phyloP scores from a whole-genome alignment of 2,329 filamentous ascomycete species.

The Hypoxylon sp. region DNA sequence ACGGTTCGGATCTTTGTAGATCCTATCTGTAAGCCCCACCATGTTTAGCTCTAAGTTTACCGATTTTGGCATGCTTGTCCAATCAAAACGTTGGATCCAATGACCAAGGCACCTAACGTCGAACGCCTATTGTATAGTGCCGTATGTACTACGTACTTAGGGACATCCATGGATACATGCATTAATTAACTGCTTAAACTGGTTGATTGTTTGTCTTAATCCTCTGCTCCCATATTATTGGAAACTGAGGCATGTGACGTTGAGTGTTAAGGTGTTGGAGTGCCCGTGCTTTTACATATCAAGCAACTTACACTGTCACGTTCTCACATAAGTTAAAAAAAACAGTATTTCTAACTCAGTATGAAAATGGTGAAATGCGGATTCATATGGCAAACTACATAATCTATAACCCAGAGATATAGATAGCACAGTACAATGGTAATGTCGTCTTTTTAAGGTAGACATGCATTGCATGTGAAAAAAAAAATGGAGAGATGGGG shows the following conservation, averaged over 20 bases:
- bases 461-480: conserved; percentile 14
- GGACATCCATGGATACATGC: neutral
- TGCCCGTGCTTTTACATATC: neutral
- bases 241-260: neutral
- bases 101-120: too few species aligned
- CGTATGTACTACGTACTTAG: too few species aligned
- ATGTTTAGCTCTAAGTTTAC: conserved; percentile 16
- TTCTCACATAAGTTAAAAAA: conserved; percentile 11
- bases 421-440: neutral
- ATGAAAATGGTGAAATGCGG: neutral
- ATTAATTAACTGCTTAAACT: neutral
- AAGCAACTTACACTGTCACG: neutral
- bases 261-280: neutral
- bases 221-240: neutral
- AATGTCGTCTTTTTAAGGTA: conserved; percentile 31
- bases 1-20: conserved; percentile 43
- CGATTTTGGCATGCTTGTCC: conserved; percentile 24
- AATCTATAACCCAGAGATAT: neutral
- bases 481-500: conserved; percentile 14
- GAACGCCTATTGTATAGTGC: too few species aligned
- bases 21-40: conserved; percentile 41
- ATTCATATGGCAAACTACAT: neutral
- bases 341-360: neutral
- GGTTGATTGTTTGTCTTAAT: neutral
- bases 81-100: conserved; percentile 23